phyloP scores from a whole-genome alignment of 2,329 filamentous ascomycete species.

The Aspergillus ruber region DNA sequence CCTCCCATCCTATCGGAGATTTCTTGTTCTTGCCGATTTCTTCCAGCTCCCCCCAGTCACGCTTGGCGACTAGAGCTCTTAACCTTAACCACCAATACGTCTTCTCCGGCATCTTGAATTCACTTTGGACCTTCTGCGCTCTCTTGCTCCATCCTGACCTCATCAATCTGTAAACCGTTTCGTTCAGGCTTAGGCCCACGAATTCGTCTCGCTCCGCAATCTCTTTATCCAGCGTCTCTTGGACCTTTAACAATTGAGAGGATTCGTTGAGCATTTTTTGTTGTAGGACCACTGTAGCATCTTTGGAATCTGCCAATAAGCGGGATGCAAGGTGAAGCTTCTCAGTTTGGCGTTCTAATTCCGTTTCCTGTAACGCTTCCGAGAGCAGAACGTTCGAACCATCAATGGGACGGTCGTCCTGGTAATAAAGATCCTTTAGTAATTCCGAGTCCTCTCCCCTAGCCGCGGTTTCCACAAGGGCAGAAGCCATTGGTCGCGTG shows the following conservation, averaged over 20 bases:
- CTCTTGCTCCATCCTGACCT: conserved; percentile 74
- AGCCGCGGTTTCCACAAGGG: conserved; percentile 81
- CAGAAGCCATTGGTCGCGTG: conserved; percentile 73
- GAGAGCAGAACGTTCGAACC: conserved; percentile 80
- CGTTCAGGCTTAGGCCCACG: conserved; percentile 77
- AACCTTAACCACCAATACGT: conserved; percentile 82
- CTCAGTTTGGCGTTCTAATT: conserved; percentile 65
- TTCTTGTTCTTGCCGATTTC: conserved; percentile 69
- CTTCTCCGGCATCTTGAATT: conserved; percentile 90
- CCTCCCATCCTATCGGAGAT: conserved; percentile 94
- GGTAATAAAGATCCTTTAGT: conserved; percentile 94
- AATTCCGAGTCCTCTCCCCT: conserved; percentile 70
- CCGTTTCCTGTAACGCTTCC: conserved; percentile 70
- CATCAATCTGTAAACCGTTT: conserved; percentile 86
- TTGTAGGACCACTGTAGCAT: conserved; percentile 60
- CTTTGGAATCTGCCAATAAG: conserved; percentile 75
- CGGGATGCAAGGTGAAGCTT: conserved; percentile 84
- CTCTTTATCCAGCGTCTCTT: conserved; percentile 81
- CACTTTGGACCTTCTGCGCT: conserved; percentile 78
- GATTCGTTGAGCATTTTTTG: conserved; percentile 73
- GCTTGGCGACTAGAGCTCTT: conserved; percentile 78
- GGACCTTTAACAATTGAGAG: conserved; percentile 70
- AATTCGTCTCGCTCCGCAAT: conserved; percentile 59
- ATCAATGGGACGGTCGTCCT: conserved; percentile 85
- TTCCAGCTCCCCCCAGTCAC: conserved; percentile 89